Conservation (phyloP, 1,284 basidiomycete genomes). For the Meira nashicola region DNA sequence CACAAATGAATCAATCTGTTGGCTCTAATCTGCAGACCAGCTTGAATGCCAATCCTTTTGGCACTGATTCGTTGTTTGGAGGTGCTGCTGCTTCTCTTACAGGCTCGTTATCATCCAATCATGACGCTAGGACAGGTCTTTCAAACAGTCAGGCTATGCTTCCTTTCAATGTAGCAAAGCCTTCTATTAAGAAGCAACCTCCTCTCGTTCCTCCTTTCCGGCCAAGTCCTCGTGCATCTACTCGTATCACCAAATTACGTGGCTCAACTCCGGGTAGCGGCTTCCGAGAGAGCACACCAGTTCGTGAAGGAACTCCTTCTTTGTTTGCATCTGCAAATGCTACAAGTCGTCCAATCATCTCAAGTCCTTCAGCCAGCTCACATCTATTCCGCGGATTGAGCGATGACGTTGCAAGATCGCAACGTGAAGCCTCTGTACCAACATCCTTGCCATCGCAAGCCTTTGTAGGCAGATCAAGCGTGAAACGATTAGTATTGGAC, state of each 20-base stretch:
- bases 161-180: constrained; percentile 41
- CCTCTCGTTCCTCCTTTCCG: constrained; percentile 57
- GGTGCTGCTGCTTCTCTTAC: neutral
- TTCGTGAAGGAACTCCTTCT: constrained; percentile 48
- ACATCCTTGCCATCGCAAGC: constrained; percentile 54
- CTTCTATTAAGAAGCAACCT: constrained; percentile 54
- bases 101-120: neutral
- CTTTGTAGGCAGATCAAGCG: constrained; percentile 71
- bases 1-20: constrained; percentile 43
- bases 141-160: constrained; percentile 25
- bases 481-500: constrained; percentile 89
- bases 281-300: constrained; percentile 32
- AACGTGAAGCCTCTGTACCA: constrained; percentile 16
- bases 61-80: constrained; percentile 63
- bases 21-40: constrained; percentile 51
- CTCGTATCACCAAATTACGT: constrained; percentile 46
- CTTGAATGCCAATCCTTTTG: constrained; percentile 81
- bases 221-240: constrained; percentile 42
- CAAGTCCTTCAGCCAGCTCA: constrained; percentile 39
- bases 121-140: neutral
- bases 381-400: constrained; percentile 58
- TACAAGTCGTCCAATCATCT: constrained; percentile 11
- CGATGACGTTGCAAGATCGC: constrained; percentile 53
- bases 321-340: neutral
- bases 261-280: constrained; percentile 40